phyloP scores from a whole-genome alignment of 495 filamentous ascomycete species.

The Xylaria curta region DNA sequence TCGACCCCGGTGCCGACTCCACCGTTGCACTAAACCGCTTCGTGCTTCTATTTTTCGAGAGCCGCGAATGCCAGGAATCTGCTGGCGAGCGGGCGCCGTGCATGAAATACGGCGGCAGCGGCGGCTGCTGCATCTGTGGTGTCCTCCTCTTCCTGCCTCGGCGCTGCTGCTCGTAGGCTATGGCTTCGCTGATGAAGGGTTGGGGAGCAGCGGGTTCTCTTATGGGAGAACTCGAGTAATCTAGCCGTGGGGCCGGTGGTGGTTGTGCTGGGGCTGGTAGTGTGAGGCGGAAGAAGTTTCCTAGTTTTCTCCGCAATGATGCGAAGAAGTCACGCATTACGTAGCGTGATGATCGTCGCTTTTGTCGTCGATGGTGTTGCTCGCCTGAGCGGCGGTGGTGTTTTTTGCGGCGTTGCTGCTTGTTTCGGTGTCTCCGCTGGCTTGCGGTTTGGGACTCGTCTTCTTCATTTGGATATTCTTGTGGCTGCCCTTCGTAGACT shows the following conservation, averaged over 20 bases:
- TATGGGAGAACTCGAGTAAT: neutral
- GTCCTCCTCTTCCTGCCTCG: neutral
- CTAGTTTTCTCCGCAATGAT: slow-evolving; percentile 17
- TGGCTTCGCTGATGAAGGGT: no score
- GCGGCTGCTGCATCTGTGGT: neutral
- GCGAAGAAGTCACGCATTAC: slow-evolving; percentile 19
- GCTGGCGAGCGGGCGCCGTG: slow-evolving; percentile 23
- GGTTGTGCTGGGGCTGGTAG: neutral
- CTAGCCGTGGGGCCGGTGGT: neutral
- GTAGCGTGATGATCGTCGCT: neutral
- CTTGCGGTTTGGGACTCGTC: neutral
- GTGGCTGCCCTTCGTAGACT: neutral
- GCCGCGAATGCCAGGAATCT: neutral
- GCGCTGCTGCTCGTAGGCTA: neutral
- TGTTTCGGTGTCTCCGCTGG: neutral
- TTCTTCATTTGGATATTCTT: neutral
- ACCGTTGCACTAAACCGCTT: neutral
- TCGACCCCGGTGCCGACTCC: neutral
- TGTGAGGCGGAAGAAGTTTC: slow-evolving; percentile 12
- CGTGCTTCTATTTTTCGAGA: neutral
- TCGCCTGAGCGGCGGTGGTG: slow-evolving; percentile 15
- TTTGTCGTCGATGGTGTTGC: slow-evolving; percentile 13
- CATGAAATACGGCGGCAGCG: slow-evolving; percentile 21
- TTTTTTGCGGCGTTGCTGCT: slow-evolving; percentile 20
- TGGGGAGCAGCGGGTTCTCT: neutral